Percentiles rank a stretch among this genome's conserved stretches.
Evolutionary conservation across 2,329 filamentous ascomycete species (phyloP).

Genomic region (Lithohypha guttulata): DNA sequence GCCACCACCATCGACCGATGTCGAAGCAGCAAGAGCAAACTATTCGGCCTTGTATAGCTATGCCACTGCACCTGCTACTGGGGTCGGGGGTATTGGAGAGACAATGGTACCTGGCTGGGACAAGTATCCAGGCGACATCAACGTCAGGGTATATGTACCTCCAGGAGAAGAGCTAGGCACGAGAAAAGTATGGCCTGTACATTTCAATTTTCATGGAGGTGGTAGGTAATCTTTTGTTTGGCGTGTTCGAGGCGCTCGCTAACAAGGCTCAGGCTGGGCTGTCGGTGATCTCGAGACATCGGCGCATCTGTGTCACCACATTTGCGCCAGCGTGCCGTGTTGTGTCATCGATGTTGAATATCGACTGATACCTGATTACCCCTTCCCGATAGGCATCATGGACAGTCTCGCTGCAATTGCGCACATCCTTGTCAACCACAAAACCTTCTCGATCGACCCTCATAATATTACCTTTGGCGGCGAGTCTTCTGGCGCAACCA

Average conservation of each 20-base stretch:
- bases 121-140: slow-evolving; percentile 21
- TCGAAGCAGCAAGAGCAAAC: slow-evolving; percentile 19
- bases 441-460: slow-evolving; percentile 20
- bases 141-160: slow-evolving; percentile 21
- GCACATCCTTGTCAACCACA: slow-evolving; percentile 20
- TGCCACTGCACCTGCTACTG: slow-evolving; percentile 18
- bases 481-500: slow-evolving; percentile 20
- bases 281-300: slow-evolving; percentile 21
- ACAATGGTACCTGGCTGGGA: slow-evolving; percentile 20
- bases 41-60: slow-evolving; percentile 20
- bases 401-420: slow-evolving; percentile 16
- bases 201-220: slow-evolving; percentile 23
- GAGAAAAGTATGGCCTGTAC: slow-evolving; percentile 21
- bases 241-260: not conserved
- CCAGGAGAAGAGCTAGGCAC: slow-evolving; percentile 19
- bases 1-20: slow-evolving; percentile 16
- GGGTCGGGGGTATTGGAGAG: slow-evolving; percentile 22
- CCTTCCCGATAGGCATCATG: slow-evolving; percentile 21
- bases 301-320: slow-evolving; percentile 21
- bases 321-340: slow-evolving; percentile 20
- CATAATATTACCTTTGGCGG: slow-evolving; percentile 20
- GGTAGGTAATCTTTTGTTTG: slow-evolving; percentile 13
- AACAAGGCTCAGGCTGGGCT: slow-evolving; percentile 14
- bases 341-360: slow-evolving; percentile 22
- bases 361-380: slow-evolving; percentile 20